Evolutionary conservation across 1,139 yeast genomes (phyloP), one percentile per base, ranked within the genome.

Genomic region (Wickerhamomyces sp.): DNA sequence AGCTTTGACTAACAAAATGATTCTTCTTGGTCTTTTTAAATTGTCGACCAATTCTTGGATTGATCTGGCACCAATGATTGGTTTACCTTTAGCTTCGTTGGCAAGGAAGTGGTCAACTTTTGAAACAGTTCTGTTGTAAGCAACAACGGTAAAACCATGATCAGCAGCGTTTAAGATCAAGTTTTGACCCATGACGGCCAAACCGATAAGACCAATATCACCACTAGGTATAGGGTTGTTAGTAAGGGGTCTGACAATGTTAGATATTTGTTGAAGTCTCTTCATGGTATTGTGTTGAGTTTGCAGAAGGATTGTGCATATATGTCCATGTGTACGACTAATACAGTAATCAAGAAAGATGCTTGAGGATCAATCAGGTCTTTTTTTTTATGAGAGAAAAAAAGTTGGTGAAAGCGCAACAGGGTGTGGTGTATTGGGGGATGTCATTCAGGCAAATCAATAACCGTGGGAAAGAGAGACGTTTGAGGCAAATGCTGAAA

Each of bases 121-220:
- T 47, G 95, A 72, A 50, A 84, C 90, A 53, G 98, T 91, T 81
- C 99, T 88, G 93, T 93, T 93, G 85, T 81, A 93, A 53, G 97
- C 98, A 62, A 89, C 96, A 62, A 93, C 99, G 59, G 95, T 88
- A 74, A 76, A 87, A 48, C 97, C 97, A 75, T 93, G 95, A 78
- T 93, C 99, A 61, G 98, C 98, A 64, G 94, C 95, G 73, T 93
- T 93, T 62, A 93, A 81, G 71, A 93, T 89, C 79, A 93, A 78
- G 82, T 93, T 93, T 72, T 91, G 98, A 73, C 99, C 99, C 99
- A 93, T 93, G 61, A 93, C 99, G 85, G 99, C 99, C 81, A 93
- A 81, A 69, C 99, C 99, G 67, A 93, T 91, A 72, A 93, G 88
- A 73, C 98, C 99, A 73, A 93, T 83, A 84, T 93, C 99, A 79